Percentiles rank a stretch among this genome's conserved stretches.
These are phyloP conservation scores for Limonomyces culmigenus DNA, from an alignment of 1,284 basidiomycete species.

Conservation along the genomic window DNA sequence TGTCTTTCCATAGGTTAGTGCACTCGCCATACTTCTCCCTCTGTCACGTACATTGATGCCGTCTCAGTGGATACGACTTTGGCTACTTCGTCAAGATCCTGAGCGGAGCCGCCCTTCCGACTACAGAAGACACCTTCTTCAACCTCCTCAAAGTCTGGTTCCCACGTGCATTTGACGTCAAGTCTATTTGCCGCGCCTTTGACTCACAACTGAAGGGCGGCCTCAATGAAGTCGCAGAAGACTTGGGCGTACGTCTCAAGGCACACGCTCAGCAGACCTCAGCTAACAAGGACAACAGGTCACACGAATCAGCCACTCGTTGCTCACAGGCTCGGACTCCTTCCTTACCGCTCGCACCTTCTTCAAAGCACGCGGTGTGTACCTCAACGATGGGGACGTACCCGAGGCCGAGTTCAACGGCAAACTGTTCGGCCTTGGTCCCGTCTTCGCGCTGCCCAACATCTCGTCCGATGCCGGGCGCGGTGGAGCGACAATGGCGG, in stretches of 20 bases:
- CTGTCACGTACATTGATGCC: constrained; percentile 1
- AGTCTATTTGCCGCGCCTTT: constrained; percentile 84
- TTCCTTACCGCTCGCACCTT: constrained; percentile 87
- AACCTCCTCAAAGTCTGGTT: constrained; percentile 86
- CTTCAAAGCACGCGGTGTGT: constrained; percentile 88
- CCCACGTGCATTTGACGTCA: constrained; percentile 94
- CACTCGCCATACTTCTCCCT: neutral
- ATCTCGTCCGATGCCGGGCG: constrained; percentile 38
- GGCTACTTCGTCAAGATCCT: constrained; percentile 96
- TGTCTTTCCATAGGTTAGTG: constrained; percentile 93
- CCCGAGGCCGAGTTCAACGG: constrained; percentile 67
- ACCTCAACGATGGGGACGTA: constrained; percentile 68
- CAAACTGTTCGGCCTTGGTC: constrained; percentile 63
- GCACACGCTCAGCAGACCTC: constrained; percentile 4
- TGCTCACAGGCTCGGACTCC: constrained; percentile 93
- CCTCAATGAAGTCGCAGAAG: constrained; percentile 91
- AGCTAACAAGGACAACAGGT: constrained; percentile 31
- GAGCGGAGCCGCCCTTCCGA: constrained; percentile 76
- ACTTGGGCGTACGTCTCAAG: constrained; percentile 48
- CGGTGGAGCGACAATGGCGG: constrained; percentile 59
- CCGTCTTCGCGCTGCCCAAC: constrained; percentile 50
- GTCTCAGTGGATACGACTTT: constrained; percentile 88
- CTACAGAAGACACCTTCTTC: constrained; percentile 85
- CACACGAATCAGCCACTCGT: constrained; percentile 79
- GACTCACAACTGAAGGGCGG: constrained; percentile 80